A percentile compares a stretch with the other conserved stretches of the same genome.
Conservation (phyloP, 306 rosid species). For the Fagus crenata region DNA sequence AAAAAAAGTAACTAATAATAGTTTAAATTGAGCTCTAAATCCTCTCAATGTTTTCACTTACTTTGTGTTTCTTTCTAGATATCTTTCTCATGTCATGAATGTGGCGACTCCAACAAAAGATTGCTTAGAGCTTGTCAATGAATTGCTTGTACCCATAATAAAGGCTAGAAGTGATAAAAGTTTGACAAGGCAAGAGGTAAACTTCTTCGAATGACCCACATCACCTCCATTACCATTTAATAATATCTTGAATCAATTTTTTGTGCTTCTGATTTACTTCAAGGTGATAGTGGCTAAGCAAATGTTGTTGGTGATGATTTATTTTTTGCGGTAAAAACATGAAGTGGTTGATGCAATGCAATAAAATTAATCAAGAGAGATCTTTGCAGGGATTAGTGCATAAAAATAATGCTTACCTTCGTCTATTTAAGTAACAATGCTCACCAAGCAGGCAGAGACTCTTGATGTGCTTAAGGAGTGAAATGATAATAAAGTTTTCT, state of each 20-base stretch:
- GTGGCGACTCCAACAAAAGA: slow-evolving; percentile 94
- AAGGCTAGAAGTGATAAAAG: slow-evolving; percentile 71
- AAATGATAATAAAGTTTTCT: background rate
- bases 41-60: slow-evolving; percentile 20
- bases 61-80: slow-evolving; percentile 49
- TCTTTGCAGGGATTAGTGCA: background rate
- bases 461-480: background rate
- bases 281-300: background rate
- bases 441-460: background rate
- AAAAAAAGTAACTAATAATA: background rate
- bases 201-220: slow-evolving; percentile 8
- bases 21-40: too few species aligned
- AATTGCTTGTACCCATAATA: slow-evolving; percentile 77
- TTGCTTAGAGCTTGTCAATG: slow-evolving; percentile 85
- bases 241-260: background rate
- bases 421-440: background rate
- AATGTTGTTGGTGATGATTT: background rate
- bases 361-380: background rate
- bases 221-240: background rate
- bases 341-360: background rate
- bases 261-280: background rate
- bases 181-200: slow-evolving; percentile 95
- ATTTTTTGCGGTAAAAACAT: background rate
- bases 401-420: background rate
- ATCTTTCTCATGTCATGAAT: slow-evolving; percentile 82